These are phyloP conservation scores for Sonneratia alba DNA, from an alignment of 345 rosid genomes.

Conservation along the genomic window DNA sequence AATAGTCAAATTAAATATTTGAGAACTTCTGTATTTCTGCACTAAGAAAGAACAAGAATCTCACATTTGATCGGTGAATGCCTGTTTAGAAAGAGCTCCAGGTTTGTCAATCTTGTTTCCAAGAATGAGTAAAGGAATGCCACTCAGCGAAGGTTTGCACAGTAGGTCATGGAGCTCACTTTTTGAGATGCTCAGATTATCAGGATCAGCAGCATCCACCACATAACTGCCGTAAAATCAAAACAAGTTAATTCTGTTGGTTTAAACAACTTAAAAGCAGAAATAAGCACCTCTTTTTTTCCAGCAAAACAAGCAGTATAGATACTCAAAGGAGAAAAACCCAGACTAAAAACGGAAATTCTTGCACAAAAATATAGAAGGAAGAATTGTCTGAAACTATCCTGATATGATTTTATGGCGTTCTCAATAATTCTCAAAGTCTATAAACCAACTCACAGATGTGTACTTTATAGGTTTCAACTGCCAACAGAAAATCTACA, in stretches of 20 bases:
- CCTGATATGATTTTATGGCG: background rate
- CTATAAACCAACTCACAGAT: background rate
- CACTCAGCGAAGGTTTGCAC: constrained; percentile 69
- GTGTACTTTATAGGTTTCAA: background rate
- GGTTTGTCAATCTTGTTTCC: constrained; percentile 96
- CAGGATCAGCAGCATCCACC: constrained; percentile 93
- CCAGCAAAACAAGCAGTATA: background rate
- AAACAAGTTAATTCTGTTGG: background rate
- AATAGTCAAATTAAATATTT: background rate
- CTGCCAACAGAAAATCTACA: background rate
- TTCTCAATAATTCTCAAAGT: background rate
- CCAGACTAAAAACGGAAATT: background rate
- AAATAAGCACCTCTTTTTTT: background rate
- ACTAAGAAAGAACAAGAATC: constrained; percentile 6
- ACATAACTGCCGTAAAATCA: constrained; percentile 51
- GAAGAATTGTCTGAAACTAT: background rate
- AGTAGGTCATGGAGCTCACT: constrained; percentile 78
- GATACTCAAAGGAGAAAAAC: background rate
- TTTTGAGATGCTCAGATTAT: constrained; percentile 52
- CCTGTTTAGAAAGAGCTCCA: constrained; percentile 92
- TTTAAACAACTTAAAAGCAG: background rate
- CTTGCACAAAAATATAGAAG: background rate
- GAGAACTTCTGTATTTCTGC: background rate
- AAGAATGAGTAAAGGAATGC: constrained; percentile 81
- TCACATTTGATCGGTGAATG: constrained; percentile 94